A percentile compares a stretch with the other conserved stretches of the same genome.
phyloP scores from a whole-genome alignment of 1,139 yeast species.

The Saccharomyces pastorianus region DNA sequence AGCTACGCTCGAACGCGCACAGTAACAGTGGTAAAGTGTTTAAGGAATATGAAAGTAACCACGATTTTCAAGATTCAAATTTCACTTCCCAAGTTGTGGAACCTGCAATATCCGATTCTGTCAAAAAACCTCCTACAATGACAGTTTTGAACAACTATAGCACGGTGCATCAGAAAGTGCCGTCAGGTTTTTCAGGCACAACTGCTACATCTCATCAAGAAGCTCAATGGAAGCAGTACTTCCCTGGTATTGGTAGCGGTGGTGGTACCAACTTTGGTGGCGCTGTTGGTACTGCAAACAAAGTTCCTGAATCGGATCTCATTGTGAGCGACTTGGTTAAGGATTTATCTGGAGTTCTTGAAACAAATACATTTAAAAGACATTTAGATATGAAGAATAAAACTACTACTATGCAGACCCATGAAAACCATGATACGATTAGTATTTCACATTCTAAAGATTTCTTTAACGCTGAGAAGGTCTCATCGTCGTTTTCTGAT shows the following conservation, averaged over 20 bases:
- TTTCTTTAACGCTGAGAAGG: neutral
- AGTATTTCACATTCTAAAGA: neutral
- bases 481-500: constrained; percentile 1
- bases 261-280: neutral
- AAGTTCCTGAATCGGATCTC: constrained; percentile 15
- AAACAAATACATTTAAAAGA: constrained; percentile 23
- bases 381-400: constrained; percentile 4
- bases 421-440: neutral
- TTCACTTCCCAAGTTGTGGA: constrained; percentile 17
- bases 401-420: constrained; percentile 1
- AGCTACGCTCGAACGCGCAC: neutral
- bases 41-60: constrained; percentile 16
- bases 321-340: constrained; percentile 23
- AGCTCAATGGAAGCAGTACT: constrained; percentile 23
- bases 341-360: constrained; percentile 24
- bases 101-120: constrained; percentile 6
- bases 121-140: neutral
- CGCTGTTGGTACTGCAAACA: neutral
- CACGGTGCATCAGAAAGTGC: constrained; percentile 18
- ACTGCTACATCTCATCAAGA: constrained; percentile 8
- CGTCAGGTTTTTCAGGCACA: neutral
- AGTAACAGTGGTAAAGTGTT: constrained; percentile 3
- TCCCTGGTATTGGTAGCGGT: constrained; percentile 7
- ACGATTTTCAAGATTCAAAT: constrained; percentile 17
- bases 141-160: constrained; percentile 12